Conservation (phyloP, 2,329 filamentous ascomycete species). For the Fusarium marasasianum region DNA sequence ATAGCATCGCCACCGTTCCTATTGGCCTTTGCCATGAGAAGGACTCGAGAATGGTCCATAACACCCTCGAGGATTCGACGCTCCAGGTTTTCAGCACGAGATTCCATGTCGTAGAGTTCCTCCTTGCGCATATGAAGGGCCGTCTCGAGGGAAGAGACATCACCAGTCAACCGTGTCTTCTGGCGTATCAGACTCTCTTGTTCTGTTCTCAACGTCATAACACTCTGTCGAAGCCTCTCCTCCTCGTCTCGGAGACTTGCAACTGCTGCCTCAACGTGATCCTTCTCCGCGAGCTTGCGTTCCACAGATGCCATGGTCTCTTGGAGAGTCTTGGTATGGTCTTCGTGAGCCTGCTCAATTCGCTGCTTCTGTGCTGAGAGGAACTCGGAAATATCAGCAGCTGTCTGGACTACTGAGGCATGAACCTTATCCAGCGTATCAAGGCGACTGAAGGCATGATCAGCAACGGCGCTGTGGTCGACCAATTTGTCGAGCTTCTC, state of each 20-base stretch:
- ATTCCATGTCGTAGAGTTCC: slow-evolving; percentile 90
- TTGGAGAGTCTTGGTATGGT: slow-evolving; percentile 80
- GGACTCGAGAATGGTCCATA: slow-evolving; percentile 91
- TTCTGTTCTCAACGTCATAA: slow-evolving; percentile 70
- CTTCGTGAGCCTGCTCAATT: slow-evolving; percentile 80
- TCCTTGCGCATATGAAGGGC: slow-evolving; percentile 89
- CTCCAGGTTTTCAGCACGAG: slow-evolving; percentile 87
- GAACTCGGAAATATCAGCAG: slow-evolving; percentile 84
- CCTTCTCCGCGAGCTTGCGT: slow-evolving; percentile 73
- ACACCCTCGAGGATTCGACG: slow-evolving; percentile 93
- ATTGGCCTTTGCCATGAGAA: slow-evolving; percentile 78
- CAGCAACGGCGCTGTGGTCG: slow-evolving; percentile 71
- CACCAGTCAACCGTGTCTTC: slow-evolving; percentile 81
- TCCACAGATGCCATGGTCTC: slow-evolving; percentile 85
- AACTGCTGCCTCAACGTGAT: slow-evolving; percentile 68
- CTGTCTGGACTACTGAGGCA: slow-evolving; percentile 84
- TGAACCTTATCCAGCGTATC: slow-evolving; percentile 90
- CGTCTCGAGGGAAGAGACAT: slow-evolving; percentile 91
- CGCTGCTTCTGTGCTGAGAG: slow-evolving; percentile 79
- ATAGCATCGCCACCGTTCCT: slow-evolving; percentile 62
- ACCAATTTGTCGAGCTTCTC: slow-evolving; percentile 61
- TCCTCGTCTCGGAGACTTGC: slow-evolving; percentile 62
- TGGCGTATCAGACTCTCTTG: slow-evolving; percentile 80
- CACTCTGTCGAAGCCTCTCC: slow-evolving; percentile 61
- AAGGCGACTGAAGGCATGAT: slow-evolving; percentile 77